Base-by-base conservation (phyloP, 2,329 filamentous ascomycete species). In the Colletotrichum sp. region DNA sequence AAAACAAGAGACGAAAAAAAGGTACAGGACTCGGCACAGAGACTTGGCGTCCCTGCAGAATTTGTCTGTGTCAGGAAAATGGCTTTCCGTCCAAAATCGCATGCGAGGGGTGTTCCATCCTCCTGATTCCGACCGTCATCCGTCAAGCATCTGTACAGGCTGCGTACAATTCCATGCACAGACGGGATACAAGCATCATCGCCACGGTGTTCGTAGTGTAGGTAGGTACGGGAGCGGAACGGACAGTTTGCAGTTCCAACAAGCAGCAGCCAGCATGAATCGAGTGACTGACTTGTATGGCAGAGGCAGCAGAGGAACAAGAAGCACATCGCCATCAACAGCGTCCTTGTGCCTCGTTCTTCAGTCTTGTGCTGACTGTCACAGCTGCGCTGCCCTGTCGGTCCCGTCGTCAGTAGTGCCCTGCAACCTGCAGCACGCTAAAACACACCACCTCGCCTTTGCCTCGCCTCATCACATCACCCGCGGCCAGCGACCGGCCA, bases 41-140 rank as follows among this genome's bases (percentile, higher is more conserved):
- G 39, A 24, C 69, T 75, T 72, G 73, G 64, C 63, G 73, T 69
- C 64, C 70, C 73, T 66, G 68, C 68, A 71, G 72, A 66, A 44
- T 52, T 59, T 74, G 57, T 52, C 66, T 59, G 68, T 76, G 63
- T 69, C 73, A 73, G 44, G 55, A 64, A 70, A 69, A 76, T 69
- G 52, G 34, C 57, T 44, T 73, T 73, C 64, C 18, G 57, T 59
- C 69, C 63, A 75, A 74, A 75, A 72, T 64, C 69, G 72, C 69
- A 75, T 68, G 63, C 69, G 39, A 75, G 55, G 62, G 34, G 32
- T 26, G 69, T 68, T 72, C 69, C 57, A 68, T 68, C 63, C 32
- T 66, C 44, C 55, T 49, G n/a, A 70, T 67, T 26, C 68, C 28
- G 60, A 30, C 64, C 57, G 34, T 52, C 44, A 59, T 57, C 59